Conservation (phyloP, 768 basidiomycete species). For the Tephrocybe rancida region DNA sequence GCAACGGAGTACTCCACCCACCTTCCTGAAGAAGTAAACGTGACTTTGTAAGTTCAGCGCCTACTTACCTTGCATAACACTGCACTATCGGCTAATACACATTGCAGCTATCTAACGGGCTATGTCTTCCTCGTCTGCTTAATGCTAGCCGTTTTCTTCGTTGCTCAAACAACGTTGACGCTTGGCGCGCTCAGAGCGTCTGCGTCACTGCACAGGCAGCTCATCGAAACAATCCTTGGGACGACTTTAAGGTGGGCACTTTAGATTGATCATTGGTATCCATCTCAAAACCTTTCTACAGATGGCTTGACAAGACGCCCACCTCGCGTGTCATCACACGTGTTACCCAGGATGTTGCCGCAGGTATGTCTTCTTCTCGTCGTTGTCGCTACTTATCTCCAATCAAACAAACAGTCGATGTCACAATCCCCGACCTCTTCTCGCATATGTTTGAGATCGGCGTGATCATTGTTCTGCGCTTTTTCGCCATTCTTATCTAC, state of each 20-base stretch:
- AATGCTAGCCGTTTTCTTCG: slow-evolving; percentile 29
- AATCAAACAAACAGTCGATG: slow-evolving; percentile 48
- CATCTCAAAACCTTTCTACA: too few species aligned
- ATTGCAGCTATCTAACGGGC: slow-evolving; percentile 45
- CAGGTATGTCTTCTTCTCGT: slow-evolving; percentile 19
- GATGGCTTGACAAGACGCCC: slow-evolving; percentile 51
- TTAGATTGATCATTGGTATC: background rate
- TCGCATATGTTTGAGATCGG: slow-evolving; percentile 13
- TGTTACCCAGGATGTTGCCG: slow-evolving; percentile 66
- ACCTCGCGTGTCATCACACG: slow-evolving; percentile 59
- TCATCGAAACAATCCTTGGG: slow-evolving; percentile 54
- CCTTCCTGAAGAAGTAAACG: slow-evolving; percentile 31
- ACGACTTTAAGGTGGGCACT: slow-evolving; percentile 56
- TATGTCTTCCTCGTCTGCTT: slow-evolving; percentile 34
- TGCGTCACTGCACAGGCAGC: slow-evolving; percentile 46
- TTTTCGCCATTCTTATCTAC: slow-evolving; percentile 15
- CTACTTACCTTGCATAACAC: background rate
- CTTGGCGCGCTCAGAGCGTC: slow-evolving; percentile 55
- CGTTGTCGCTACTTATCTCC: background rate
- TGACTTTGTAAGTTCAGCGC: slow-evolving; percentile 31
- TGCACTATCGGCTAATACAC: background rate
- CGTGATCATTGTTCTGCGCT: slow-evolving; percentile 13
- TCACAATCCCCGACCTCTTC: slow-evolving; percentile 27
- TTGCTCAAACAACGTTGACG: slow-evolving; percentile 38
- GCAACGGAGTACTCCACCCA: slow-evolving; percentile 39